phyloP scores from a whole-genome alignment of 352 stramenopile genomes.

The Phytopythium delawarense region DNA sequence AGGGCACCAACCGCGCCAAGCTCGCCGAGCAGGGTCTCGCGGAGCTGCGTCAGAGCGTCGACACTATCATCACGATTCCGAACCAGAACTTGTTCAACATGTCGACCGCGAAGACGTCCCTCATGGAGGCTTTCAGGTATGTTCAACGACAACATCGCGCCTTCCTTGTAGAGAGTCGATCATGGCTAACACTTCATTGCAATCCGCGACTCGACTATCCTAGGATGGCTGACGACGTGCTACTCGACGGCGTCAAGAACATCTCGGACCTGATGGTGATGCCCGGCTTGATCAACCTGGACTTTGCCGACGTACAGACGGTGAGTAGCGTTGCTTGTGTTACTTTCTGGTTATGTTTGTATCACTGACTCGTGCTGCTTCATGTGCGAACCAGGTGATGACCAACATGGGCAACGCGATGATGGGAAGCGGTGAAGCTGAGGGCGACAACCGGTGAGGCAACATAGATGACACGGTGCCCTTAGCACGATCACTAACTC shows the following conservation, averaged over 20 bases:
- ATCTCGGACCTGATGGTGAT: conserved; percentile 89
- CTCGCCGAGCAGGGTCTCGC: conserved; percentile 70
- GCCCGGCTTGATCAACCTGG: conserved; percentile 84
- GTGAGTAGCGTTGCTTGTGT: conserved; percentile 18
- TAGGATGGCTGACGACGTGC: conserved; percentile 82
- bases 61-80: conserved; percentile 87
- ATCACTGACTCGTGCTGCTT: not conserved
- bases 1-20: conserved; percentile 79
- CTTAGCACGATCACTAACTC: not conserved
- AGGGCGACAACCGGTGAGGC: conserved; percentile 81
- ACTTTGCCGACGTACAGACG: conserved; percentile 86
- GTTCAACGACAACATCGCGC: conserved; percentile 1
- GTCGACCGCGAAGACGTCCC: conserved; percentile 79
- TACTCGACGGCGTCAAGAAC: conserved; percentile 85
- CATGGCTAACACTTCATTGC: not conserved
- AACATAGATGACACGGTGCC: not conserved
- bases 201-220: not conserved
- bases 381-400: conserved; percentile 50
- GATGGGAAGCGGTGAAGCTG: conserved; percentile 90
- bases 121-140: conserved; percentile 85
- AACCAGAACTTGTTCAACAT: conserved; percentile 91
- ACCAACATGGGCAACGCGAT: conserved; percentile 86
- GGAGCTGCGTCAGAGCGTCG: conserved; percentile 79
- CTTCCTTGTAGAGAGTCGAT: not conserved
- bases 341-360: not conserved